These are phyloP conservation scores for Cyclanthera cordifolia DNA, from an alignment of 306 rosid genomes.

Conservation along the genomic window DNA sequence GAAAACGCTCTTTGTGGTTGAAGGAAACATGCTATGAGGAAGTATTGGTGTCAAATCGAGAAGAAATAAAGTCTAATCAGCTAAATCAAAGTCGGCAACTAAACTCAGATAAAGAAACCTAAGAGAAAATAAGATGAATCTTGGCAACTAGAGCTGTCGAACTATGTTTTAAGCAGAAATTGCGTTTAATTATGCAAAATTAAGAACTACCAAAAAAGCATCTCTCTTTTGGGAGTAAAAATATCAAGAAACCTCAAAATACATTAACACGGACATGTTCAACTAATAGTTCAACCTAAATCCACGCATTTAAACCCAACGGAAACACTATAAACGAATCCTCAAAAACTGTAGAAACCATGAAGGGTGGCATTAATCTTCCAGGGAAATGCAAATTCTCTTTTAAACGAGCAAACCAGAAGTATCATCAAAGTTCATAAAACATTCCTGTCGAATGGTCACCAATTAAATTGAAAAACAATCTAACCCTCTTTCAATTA, in stretches of 20 bases:
- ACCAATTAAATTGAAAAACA: neutral
- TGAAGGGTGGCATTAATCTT: neutral
- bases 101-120: no score
- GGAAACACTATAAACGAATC: neutral
- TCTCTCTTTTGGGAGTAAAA: neutral
- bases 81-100: no score
- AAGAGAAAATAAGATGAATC: neutral
- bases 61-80: no score
- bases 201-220: neutral
- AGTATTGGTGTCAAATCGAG: no score
- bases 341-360: neutral
- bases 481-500: neutral
- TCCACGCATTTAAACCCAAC: no score
- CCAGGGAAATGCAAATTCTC: no score
- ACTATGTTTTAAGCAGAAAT: no score
- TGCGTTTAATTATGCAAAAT: neutral
- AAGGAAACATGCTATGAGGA: no score
- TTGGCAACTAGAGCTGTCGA: neutral
- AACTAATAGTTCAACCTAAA: neutral
- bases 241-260: neutral
- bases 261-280: no score
- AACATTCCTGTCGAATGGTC: neutral
- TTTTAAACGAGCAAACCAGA: no score
- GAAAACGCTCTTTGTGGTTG: no score
- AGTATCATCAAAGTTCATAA: no score